Evolutionary conservation across 352 stramenopile species (phyloP), one percentile per base, ranked within the genome.

Genomic region (Hyaloperonospora arabidopsidis): DNA sequence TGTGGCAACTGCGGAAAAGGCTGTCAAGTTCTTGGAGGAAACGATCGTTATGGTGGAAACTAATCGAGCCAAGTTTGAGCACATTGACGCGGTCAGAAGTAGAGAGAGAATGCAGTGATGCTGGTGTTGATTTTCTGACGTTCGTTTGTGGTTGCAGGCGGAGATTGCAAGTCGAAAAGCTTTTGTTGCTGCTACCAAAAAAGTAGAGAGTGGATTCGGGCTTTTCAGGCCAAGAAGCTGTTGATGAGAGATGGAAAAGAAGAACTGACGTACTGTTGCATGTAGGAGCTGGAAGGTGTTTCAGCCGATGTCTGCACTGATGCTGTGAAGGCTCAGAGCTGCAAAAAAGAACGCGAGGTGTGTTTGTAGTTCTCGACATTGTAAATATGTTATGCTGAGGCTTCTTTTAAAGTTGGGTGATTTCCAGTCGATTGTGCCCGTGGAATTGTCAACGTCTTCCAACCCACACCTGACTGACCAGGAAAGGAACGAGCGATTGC

Each of bases 41-140:
- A 92, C 76, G 6, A 88, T 92, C 55, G 76, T 85, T 48, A 84
- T 84, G 67, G 80, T 92, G 43, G 79, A 89, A 43, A 74, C 74
- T 44, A 88, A 92, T 59, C 72, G 81, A 49, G 66, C 72, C 54
- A 88, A 86, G 59, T 92, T 88, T 44, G 74, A 84, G 44, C 81
- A 92, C 67, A 92, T 92, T 61, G 81, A 87, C 49, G 71, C 68
- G 29, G 72, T 85, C 67, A 59, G 35, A 12, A 23, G 14, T 43
- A 18, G 28, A 41, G 21, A 8, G 36, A 44, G 3, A 38, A 18
- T 8, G 35, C 1, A 36, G 35, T 38, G 3, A 21, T 28, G 12
- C 35, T 18, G n/a, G 4, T 41, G 35, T 15, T 18, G n/a, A 18
- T 5, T n/a, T 5, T 3, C n/a, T 18, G 35, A 18, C 12, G n/a